Base-by-base conservation (phyloP, 2,329 filamentous ascomycete species). In the Claviceps lovelessii region DNA sequence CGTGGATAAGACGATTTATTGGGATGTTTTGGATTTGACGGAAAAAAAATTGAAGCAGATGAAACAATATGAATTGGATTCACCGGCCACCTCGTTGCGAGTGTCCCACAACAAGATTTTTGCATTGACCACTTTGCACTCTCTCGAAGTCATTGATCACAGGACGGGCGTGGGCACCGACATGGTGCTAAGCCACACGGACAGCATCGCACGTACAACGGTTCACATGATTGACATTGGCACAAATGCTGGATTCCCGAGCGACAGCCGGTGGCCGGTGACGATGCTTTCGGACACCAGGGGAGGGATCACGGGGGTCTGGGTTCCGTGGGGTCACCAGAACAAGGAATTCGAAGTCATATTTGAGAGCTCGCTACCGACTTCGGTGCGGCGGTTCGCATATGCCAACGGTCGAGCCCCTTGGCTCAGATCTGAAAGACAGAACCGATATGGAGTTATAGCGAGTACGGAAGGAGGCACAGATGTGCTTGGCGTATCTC, bases 401-500 rank as follows among this genome's bases (percentile, higher is more conserved):
- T 71, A 70, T 9, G 78, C 75, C 0, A 71, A 68, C 37, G 79
- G 76, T 5, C 73, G 79, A n/a, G 76, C 78, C 2, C 64, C 68
- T 1, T 83, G 79, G 79, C 64, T 69, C 45, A 60, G 67, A 42
- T 61, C 66, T 47, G 61, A 66, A 56, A 62, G 66, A 49, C 56
- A 56, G 15, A 42, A 54, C 19, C 70, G 65, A 13, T 79, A 73
- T 58, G 74, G 74, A 8, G 65, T 67, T 6, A 59, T 79, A 4
- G 64, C 68, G 5, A 74, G 68, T 58, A 72, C 71, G 1, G 58
- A 64, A 3, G 73, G 76, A 47, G 73, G 70, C 7, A 69, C 72
- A 5, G 78, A 82, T 57, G 70, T 82, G 55, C 65, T 90, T 39
- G 88, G 86, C 1, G 73, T 84, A 7, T 79, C 79, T 7, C 75